Evolutionary conservation across 2,329 filamentous ascomycete species (phyloP).

Genomic region (Alternaria ethzedia): DNA sequence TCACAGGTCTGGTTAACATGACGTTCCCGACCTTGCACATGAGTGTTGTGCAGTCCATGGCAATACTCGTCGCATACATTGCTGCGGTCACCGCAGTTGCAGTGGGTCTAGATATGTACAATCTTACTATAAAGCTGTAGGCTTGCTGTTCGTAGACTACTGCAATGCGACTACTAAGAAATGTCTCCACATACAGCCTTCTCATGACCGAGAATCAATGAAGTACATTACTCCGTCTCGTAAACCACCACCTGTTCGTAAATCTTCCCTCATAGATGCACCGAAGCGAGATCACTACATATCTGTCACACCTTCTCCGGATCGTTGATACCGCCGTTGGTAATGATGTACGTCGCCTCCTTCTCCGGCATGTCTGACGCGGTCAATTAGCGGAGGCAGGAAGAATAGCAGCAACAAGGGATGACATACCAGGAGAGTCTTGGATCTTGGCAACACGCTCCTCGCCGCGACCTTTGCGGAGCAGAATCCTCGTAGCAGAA

Average conservation of each 20-base stretch:
- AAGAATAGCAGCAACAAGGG: conserved; percentile 5
- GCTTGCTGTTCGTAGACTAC: not conserved
- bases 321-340: conserved; percentile 71
- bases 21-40: conserved; percentile 81
- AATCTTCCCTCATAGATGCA: not conserved
- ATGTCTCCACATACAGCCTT: too few species aligned
- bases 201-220: too few species aligned
- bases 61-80: conserved; percentile 76
- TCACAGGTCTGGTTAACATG: conserved; percentile 90
- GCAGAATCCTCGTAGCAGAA: conserved; percentile 68
- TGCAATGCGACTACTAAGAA: not conserved
- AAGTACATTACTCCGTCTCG: not conserved
- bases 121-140: conserved; percentile 75
- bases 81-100: conserved; percentile 71
- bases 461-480: conserved; percentile 72
- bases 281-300: not conserved
- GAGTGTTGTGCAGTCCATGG: conserved; percentile 69
- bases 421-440: conserved; percentile 67
- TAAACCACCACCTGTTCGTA: not conserved
- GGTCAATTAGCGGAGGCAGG: conserved; percentile 23
- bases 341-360: conserved; percentile 74
- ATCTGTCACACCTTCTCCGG: conserved; percentile 64
- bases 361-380: conserved; percentile 68
- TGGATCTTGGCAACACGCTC: conserved; percentile 74
- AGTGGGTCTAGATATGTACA: conserved; percentile 66